A percentile compares a stretch with the other conserved stretches of the same genome.
These are phyloP conservation scores for Paraconiothyrium brasiliense DNA, from an alignment of 2,329 filamentous ascomycete genomes.

Conservation along the genomic window DNA sequence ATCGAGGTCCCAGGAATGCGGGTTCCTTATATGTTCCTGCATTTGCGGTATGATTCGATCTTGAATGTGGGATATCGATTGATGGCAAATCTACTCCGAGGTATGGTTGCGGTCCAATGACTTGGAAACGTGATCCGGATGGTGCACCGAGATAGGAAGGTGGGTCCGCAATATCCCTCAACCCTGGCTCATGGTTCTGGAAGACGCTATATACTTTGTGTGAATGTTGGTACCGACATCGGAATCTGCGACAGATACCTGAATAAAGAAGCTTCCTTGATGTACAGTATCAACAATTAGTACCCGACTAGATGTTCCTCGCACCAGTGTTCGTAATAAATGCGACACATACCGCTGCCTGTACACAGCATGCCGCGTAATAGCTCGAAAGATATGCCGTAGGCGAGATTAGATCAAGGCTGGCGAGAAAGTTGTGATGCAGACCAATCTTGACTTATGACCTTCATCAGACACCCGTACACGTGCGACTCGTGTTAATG, in stretches of 20 bases:
- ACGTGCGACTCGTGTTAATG: not conserved
- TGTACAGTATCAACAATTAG: not conserved
- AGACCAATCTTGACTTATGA: not conserved
- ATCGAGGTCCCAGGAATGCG: not conserved
- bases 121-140: constrained; percentile 11
- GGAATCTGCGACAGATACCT: no score
- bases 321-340: not conserved
- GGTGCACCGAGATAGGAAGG: constrained; percentile 6
- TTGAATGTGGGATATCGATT: not conserved
- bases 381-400: not conserved
- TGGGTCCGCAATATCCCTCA: not conserved
- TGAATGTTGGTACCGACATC: not conserved
- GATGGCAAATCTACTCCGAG: not conserved
- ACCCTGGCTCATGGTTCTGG: not conserved
- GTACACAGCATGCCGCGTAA: not conserved
- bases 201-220: not conserved
- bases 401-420: not conserved
- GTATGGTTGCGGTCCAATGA: constrained; percentile 9
- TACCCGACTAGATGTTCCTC: not conserved
- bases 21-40: constrained; percentile 8
- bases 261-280: no score
- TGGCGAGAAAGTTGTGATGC: not conserved
- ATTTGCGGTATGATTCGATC: constrained; percentile 2
- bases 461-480: not conserved
- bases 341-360: not conserved